A percentile compares a stretch with the other conserved stretches of the same genome.
Evolutionary conservation across 2,329 filamentous ascomycete species (phyloP).

Genomic region (Talaromyces verruculosus): DNA sequence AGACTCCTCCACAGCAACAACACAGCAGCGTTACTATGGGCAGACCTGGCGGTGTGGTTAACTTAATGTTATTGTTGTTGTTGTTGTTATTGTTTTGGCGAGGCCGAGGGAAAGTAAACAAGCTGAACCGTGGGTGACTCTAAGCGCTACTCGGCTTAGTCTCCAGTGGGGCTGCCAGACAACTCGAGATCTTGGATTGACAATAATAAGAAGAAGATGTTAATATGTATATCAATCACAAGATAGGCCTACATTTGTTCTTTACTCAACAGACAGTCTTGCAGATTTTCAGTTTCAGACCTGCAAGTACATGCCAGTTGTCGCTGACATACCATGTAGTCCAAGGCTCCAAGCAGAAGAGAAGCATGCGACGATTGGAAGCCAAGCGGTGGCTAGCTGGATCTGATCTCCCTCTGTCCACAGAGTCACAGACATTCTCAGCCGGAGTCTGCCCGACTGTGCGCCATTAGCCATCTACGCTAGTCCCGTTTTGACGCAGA

Average conservation of each 20-base stretch:
- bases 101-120: constrained; percentile 18
- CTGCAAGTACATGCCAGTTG: not conserved
- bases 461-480: not conserved
- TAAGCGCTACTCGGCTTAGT: constrained; percentile 3
- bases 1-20: not conserved
- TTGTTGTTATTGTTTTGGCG: constrained; percentile 20
- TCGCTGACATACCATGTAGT: not conserved
- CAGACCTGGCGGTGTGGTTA: constrained; percentile 9
- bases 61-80: constrained; percentile 1
- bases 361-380: not conserved
- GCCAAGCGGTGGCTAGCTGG: constrained; percentile 8
- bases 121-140: constrained; percentile 21
- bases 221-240: not conserved
- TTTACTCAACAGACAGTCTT: not conserved
- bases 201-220: not conserved
- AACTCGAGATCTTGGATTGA: not conserved
- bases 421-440: not conserved
- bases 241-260: not conserved
- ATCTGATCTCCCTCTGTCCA: not conserved
- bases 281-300: not conserved
- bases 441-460: not conserved
- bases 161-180: not conserved
- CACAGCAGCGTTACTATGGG: constrained; percentile 1
- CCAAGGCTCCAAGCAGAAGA: not conserved
- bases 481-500: not conserved